Evolutionary conservation across 495 filamentous ascomycete species (phyloP).

Genomic region (Cercophora newfieldiana): DNA sequence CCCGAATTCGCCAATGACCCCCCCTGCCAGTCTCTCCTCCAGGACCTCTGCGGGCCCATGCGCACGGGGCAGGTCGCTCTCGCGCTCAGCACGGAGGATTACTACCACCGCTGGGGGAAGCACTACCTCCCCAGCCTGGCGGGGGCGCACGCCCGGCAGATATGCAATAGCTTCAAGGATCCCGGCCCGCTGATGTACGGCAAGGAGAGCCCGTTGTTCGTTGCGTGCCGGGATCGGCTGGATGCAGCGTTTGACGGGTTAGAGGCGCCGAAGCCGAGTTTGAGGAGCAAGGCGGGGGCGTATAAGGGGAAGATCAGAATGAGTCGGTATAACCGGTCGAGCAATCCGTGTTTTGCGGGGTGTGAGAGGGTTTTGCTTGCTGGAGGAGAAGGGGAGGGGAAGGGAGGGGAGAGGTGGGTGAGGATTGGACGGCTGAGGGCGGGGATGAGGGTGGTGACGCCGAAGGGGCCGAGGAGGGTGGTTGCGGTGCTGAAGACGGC

Average conservation of each 20-base stretch:
- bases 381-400: slow-evolving; percentile 7
- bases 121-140: slow-evolving; percentile 48
- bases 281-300: slow-evolving; percentile 13
- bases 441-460: slow-evolving; percentile 42
- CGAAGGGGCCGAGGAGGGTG: slow-evolving; percentile 36
- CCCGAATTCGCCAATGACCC: slow-evolving; percentile 17
- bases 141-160: slow-evolving; percentile 44
- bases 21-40: slow-evolving; percentile 36
- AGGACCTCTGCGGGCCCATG: slow-evolving; percentile 34
- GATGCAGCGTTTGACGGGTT: slow-evolving; percentile 41
- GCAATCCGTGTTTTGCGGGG: slow-evolving; percentile 41
- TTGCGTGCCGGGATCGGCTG: slow-evolving; percentile 37
- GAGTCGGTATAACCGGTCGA: slow-evolving; percentile 29
- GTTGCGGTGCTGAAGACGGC: slow-evolving; percentile 39
- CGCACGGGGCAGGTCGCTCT: slow-evolving; percentile 40
- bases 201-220: slow-evolving; percentile 37
- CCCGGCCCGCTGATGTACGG: slow-evolving; percentile 47
- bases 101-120: slow-evolving; percentile 42
- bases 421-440: slow-evolving; percentile 28
- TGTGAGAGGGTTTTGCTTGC: slow-evolving; percentile 35
- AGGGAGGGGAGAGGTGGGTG: slow-evolving; percentile 29
- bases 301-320: slow-evolving; percentile 26
- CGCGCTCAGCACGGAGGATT: slow-evolving; percentile 30
- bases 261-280: slow-evolving; percentile 38
- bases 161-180: slow-evolving; percentile 51